Evolutionary conservation across 202 grass and related monocot species (phyloP).

Genomic region (Bolboschoenoplectus hybrid): DNA sequence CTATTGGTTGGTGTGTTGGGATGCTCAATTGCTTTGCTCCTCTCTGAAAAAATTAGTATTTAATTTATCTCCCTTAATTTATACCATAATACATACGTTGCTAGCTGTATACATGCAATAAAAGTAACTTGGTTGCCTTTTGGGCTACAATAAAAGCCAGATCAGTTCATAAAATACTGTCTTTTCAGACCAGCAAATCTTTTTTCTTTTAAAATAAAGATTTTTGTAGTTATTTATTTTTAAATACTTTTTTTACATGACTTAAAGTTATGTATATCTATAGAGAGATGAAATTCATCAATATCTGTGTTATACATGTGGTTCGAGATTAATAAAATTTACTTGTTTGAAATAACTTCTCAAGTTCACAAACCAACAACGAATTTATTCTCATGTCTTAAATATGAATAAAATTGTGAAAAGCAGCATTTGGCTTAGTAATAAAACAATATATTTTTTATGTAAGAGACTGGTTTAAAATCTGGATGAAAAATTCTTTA

Average conservation of each 20-base stretch:
- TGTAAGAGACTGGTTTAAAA: too few relatives aligned
- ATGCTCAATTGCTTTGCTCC: background rate
- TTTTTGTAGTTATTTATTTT: too few relatives aligned
- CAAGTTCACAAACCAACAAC: background rate
- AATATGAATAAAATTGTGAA: too few relatives aligned
- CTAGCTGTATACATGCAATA: background rate
- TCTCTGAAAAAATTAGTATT: background rate
- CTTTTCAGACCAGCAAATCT: background rate
- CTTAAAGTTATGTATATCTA: too few relatives aligned
- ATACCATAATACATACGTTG: background rate
- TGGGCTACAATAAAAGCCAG: slow-evolving; percentile 16
- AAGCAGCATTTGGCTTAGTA: too few relatives aligned
- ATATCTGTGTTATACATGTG: too few relatives aligned
- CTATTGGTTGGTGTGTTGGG: slow-evolving; percentile 19
- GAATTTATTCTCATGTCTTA: background rate
- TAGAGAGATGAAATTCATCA: too few relatives aligned
- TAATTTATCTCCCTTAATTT: too few relatives aligned
- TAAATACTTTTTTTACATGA: too few relatives aligned
- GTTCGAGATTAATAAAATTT: too few relatives aligned
- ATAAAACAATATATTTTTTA: too few relatives aligned
- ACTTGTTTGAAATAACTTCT: background rate
- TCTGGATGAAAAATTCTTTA: too few relatives aligned
- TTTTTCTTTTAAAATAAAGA: background rate
- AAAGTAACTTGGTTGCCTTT: background rate
- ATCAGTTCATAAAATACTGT: background rate